These are phyloP conservation scores for Fusarium incarnatum DNA, from an alignment of 2,329 filamentous ascomycete species.

Conservation along the genomic window DNA sequence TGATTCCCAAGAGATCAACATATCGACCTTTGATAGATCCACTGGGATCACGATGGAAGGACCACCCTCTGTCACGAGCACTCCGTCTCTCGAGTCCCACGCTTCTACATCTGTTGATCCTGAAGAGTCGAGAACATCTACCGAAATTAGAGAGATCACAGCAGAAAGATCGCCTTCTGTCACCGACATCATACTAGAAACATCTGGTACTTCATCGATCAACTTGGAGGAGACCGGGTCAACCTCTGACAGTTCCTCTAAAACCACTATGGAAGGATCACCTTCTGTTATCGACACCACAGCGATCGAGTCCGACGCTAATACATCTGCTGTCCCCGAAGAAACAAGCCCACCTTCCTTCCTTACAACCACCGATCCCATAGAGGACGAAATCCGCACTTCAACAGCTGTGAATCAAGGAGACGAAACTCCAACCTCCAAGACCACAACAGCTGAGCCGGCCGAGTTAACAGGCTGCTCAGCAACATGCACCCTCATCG, in stretches of 20 bases:
- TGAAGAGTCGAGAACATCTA: background rate
- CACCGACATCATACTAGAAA: background rate
- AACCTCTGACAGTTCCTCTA: background rate
- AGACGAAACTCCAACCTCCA: background rate
- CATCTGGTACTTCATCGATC: too few species aligned
- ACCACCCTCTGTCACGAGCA: too few species aligned
- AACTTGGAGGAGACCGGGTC: background rate
- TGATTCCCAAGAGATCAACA: background rate
- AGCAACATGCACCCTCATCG: background rate
- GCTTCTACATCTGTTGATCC: background rate
- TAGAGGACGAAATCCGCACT: background rate
- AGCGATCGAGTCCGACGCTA: background rate
- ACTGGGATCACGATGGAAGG: too few species aligned
- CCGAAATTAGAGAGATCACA: background rate
- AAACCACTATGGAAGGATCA: background rate
- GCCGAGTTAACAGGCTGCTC: background rate
- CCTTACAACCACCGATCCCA: background rate
- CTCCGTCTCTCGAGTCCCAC: too few species aligned
- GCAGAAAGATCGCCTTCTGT: background rate
- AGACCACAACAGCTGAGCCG: background rate
- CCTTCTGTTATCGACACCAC: background rate
- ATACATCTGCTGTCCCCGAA: background rate
- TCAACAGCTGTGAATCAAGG: background rate
- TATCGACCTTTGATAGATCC: too few species aligned
- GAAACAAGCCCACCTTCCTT: background rate